These are phyloP conservation scores for Dactylellina sp. DNA, from an alignment of 2,329 filamentous ascomycete species.

Conservation along the genomic window DNA sequence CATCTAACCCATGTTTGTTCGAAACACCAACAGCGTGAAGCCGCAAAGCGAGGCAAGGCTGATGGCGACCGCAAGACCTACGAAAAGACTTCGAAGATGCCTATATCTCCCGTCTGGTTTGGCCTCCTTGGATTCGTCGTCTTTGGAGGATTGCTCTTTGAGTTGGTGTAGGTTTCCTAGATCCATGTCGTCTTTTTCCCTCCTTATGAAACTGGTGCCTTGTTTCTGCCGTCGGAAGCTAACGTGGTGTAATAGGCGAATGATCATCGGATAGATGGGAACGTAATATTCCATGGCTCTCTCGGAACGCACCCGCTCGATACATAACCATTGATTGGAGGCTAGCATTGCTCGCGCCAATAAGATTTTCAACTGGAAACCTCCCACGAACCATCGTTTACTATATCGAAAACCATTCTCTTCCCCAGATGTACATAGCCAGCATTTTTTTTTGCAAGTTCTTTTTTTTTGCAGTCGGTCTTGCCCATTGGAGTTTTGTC, in stretches of 20 bases:
- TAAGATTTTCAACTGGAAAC: too few species aligned
- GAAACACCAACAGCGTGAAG: constrained; percentile 67
- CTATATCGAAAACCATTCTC: background rate
- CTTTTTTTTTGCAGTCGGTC: constrained; percentile 1
- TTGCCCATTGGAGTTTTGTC: constrained; percentile 16
- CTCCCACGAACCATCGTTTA: too few species aligned
- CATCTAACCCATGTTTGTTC: background rate
- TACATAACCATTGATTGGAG: too few species aligned
- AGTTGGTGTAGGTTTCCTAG: constrained; percentile 61
- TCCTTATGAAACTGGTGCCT: background rate
- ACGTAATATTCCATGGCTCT: background rate
- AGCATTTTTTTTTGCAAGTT: background rate
- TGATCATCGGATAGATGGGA: constrained; percentile 33
- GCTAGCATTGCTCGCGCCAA: too few species aligned
- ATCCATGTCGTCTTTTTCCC: background rate
- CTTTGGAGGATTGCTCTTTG: constrained; percentile 69
- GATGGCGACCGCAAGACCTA: constrained; percentile 72
- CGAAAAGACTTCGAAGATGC: constrained; percentile 71
- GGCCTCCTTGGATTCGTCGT: constrained; percentile 72
- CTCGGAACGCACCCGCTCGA: too few species aligned
- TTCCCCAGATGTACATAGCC: constrained; percentile 21
- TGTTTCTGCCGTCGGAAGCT: background rate
- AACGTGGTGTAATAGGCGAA: constrained; percentile 19
- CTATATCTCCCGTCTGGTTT: constrained; percentile 76
- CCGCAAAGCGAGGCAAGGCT: constrained; percentile 80